A percentile compares a stretch with the other conserved stretches of the same genome.
These are phyloP conservation scores for Erigeron canadensis DNA, from an alignment of 129 eudicot species.

Conservation along the genomic window DNA sequence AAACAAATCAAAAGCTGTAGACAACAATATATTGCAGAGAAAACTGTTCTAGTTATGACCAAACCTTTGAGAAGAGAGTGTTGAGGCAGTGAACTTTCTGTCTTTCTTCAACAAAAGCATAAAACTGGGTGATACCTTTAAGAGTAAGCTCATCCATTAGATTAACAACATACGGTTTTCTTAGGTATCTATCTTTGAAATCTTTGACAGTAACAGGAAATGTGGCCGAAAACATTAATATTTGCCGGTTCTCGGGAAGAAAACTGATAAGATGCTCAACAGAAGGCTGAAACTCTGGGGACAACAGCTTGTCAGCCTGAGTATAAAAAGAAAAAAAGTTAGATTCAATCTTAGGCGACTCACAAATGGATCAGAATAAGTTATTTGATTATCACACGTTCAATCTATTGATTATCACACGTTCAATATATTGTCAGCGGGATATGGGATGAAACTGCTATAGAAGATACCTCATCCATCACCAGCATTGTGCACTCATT, in stretches of 20 bases:
- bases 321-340: slow-evolving; percentile 4
- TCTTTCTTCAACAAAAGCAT: slow-evolving; percentile 83
- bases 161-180: slow-evolving; percentile 65
- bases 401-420: background rate
- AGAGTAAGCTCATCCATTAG: slow-evolving; percentile 84
- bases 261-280: slow-evolving; percentile 56
- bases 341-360: background rate
- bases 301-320: slow-evolving; percentile 82
- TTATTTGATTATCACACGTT: background rate
- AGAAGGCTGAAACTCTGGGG: slow-evolving; percentile 77
- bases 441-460: background rate
- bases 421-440: background rate
- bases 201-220: slow-evolving; percentile 77
- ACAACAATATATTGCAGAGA: background rate
- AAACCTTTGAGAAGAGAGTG: slow-evolving; percentile 78
- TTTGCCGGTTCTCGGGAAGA: slow-evolving; percentile 62
- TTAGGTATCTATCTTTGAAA: slow-evolving; percentile 62
- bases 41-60: slow-evolving; percentile 22
- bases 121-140: slow-evolving; percentile 69
- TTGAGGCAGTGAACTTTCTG: slow-evolving; percentile 83
- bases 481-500: slow-evolving; percentile 65
- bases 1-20: slow-evolving; percentile 20
- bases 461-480: slow-evolving; percentile 63
- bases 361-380: background rate
- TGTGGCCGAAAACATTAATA: slow-evolving; percentile 83